These are phyloP conservation scores for Artemisia argyi DNA, from an alignment of 129 eudicot species.

Conservation along the genomic window DNA sequence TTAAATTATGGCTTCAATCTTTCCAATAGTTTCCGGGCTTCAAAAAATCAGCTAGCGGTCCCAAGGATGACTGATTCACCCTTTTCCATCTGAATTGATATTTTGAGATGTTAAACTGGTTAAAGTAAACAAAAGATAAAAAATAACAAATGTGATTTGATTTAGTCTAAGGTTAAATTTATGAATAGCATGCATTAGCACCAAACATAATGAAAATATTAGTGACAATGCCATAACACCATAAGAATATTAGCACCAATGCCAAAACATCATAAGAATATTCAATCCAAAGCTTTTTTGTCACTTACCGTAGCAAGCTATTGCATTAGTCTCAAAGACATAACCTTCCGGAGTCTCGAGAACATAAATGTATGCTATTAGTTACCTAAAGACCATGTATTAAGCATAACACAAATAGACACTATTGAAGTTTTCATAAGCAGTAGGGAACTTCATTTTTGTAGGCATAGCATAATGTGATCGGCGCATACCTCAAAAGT, in stretches of 20 bases:
- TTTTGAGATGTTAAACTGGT: conserved; percentile 25
- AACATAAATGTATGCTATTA: conserved; percentile 56
- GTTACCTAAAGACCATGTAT: no score
- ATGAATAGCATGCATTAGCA: no score
- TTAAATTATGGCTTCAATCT: conserved; percentile 48
- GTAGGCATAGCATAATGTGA: no score
- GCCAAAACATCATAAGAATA: not conserved
- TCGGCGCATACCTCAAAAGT: no score
- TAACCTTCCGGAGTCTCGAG: conserved; percentile 86
- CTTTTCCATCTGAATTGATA: conserved; percentile 70
- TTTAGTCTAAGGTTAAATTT: no score
- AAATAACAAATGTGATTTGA: no score
- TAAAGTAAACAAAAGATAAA: no score
- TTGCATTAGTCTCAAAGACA: conserved; percentile 86
- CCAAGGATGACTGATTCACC: conserved; percentile 68
- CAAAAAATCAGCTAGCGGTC: conserved; percentile 90
- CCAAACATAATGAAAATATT: not conserved
- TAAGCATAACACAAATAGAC: no score
- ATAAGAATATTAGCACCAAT: conserved; percentile 12
- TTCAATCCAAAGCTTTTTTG: not conserved
- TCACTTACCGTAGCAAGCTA: conserved; percentile 77
- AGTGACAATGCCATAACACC: no score
- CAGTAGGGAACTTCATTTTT: no score
- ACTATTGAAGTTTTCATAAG: no score
- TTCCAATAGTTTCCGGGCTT: conserved; percentile 71